phyloP scores from a whole-genome alignment of 2,329 filamentous ascomycete genomes.

The Stachybotrys chlorohalonatus region DNA sequence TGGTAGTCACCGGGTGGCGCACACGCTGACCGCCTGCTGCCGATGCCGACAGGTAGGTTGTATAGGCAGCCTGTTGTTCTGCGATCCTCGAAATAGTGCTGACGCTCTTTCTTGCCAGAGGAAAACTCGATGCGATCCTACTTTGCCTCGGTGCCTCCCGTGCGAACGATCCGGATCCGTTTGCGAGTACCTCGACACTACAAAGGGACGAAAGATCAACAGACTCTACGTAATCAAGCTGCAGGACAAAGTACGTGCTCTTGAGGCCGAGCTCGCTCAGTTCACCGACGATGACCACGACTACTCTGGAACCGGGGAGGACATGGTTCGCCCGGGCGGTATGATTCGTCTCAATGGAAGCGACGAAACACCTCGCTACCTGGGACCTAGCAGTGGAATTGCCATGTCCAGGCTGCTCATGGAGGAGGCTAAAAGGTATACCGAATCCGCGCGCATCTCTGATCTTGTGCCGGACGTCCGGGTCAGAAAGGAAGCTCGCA shows the following conservation, averaged over 20 bases:
- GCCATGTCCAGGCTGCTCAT: constrained; percentile 91
- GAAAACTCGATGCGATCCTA: constrained; percentile 93
- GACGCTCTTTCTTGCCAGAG: constrained; percentile 43
- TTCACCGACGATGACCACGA: constrained; percentile 70
- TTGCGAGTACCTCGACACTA: constrained; percentile 93
- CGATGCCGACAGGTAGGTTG: constrained; percentile 64
- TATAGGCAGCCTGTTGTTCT: constrained; percentile 1
- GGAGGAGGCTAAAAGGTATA: constrained; percentile 92
- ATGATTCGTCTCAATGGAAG: constrained; percentile 76
- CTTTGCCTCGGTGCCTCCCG: constrained; percentile 80
- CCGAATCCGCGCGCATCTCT: constrained; percentile 81
- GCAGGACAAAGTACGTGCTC: constrained; percentile 72
- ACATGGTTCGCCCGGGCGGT: constrained; percentile 79
- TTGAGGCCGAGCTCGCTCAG: constrained; percentile 73
- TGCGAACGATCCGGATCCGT: constrained; percentile 86
- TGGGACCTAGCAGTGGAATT: constrained; percentile 91
- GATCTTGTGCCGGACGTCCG: constrained; percentile 75
- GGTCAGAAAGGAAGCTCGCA: constrained; percentile 43
- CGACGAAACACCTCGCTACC: constrained; percentile 78
- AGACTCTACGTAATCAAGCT: constrained; percentile 88
- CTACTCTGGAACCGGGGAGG: constrained; percentile 63
- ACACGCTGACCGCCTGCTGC: constrained; percentile 73
- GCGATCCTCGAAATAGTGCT: constrained; percentile 5
- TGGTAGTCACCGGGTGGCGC: constrained; percentile 55
- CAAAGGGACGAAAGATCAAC: constrained; percentile 76